Base-by-base conservation (phyloP, 106 monocot species). In the Dendrobium nobile region DNA sequence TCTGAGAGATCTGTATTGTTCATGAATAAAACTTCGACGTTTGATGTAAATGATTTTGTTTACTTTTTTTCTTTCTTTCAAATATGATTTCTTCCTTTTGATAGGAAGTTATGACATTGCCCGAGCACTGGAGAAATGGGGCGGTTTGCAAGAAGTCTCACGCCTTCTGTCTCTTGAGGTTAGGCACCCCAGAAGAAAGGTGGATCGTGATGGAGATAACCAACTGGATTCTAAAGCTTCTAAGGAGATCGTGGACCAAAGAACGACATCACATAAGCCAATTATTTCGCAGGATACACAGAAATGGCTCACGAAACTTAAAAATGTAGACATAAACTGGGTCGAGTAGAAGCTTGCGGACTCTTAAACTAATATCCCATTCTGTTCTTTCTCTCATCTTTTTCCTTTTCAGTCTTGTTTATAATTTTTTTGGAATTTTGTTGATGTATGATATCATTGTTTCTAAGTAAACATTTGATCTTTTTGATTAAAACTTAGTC, bases 91-190 rank as follows among this genome's bases (percentile, higher is more conserved):
- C 15, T 75, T 22, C 4, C 27, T 84, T 16, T 37, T 67, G 18
- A 73, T 42, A 98, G 98, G 98, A 9, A 85, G 98, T 33, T 95
- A 93, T 33, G 98, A 98, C 73, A 95, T 99, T 76, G 98, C 98
- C 24, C 86, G 98, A 10, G 98, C 98, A 72, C 78, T 99, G 88
- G 98, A 99, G 77, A 99, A 95, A 82, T 99, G 98, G 95, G 98
- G 98, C 79, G 98, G 98, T 17, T 48, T 99, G 37, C 92, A 89
- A 51, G 98, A 95, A 80, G 98, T 99, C 75, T 92, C 95, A 48
- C 90, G 95, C 41, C 91, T 98, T 54, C 82, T 95, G 0, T 95
- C 92, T 22, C 89, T 99, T 9, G 84, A 93, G 79, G 82, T 90
- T 54, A 85, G 95, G 77, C 87, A 87, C 76, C 84, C 85, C 1